Evolutionary conservation across 1,139 yeast species (phyloP).

Genomic region (Hansenula lynferdii): DNA sequence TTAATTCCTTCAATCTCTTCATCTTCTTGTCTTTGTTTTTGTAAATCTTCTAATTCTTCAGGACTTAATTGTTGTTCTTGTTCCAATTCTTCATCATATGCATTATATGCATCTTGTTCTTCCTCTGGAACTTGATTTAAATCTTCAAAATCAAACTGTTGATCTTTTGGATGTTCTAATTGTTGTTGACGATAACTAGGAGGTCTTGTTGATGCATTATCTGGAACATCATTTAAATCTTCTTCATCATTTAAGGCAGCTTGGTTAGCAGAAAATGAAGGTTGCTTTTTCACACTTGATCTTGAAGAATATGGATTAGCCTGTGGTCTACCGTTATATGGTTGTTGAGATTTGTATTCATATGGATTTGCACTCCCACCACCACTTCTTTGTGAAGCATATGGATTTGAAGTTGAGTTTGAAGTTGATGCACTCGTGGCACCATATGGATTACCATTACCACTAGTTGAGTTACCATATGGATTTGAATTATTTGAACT

Average conservation of each 20-base stretch:
- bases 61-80: slow-evolving; percentile 7
- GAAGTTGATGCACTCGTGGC: background rate
- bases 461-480: background rate
- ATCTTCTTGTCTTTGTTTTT: slow-evolving; percentile 59
- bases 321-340: background rate
- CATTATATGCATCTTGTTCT: slow-evolving; percentile 5
- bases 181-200: slow-evolving; percentile 3
- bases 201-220: slow-evolving; percentile 6
- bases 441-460: background rate
- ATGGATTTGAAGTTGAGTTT: slow-evolving; percentile 3
- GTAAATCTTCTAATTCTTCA: slow-evolving; percentile 27
- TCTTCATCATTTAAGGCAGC: slow-evolving; percentile 10
- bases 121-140: slow-evolving; percentile 4
- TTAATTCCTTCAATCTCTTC: slow-evolving; percentile 89
- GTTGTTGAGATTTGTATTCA: slow-evolving; percentile 1
- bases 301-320: slow-evolving; percentile 1
- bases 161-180: slow-evolving; percentile 5
- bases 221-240: slow-evolving; percentile 15
- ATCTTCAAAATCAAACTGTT: slow-evolving; percentile 5
- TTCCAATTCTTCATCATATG: background rate
- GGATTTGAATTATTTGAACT: background rate
- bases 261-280: background rate
- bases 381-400: no score
- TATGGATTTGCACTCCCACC: no score
- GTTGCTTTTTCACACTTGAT: background rate